These are phyloP conservation scores for Corymbia maculata DNA, from an alignment of 345 rosid genomes.

Conservation along the genomic window DNA sequence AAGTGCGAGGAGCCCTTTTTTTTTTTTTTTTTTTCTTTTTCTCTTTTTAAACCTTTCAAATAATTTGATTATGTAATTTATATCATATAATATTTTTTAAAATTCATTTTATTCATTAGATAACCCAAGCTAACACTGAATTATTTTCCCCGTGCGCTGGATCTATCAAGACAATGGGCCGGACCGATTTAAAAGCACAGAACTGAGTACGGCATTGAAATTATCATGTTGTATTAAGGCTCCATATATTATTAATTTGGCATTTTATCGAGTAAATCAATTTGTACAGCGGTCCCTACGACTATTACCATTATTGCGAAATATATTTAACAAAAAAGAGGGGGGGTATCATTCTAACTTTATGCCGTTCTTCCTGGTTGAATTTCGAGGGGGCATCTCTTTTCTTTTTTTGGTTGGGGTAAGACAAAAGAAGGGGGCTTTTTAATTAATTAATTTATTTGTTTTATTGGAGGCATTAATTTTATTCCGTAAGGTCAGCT, in stretches of 20 bases:
- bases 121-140: background rate
- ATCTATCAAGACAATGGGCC: fast-evolving
- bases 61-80: background rate
- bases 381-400: background rate
- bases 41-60: background rate
- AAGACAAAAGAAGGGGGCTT: background rate
- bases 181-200: fast-evolving
- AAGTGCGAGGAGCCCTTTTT: background rate
- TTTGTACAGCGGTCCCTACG: background rate
- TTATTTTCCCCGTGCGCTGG: fast-evolving
- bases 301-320: background rate
- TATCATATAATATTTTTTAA: background rate
- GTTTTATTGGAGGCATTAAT: background rate
- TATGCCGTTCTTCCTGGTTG: background rate
- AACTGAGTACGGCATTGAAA: background rate
- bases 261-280: background rate
- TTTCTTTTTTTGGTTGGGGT: background rate
- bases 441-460: background rate
- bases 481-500: background rate
- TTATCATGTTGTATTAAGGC: background rate
- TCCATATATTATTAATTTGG: too few relatives aligned
- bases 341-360: background rate
- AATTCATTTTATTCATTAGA: background rate
- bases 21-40: background rate
- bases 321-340: background rate